Evolutionary conservation across 768 basidiomycete species (phyloP).

Genomic region (Artomyces pyxidatus): DNA sequence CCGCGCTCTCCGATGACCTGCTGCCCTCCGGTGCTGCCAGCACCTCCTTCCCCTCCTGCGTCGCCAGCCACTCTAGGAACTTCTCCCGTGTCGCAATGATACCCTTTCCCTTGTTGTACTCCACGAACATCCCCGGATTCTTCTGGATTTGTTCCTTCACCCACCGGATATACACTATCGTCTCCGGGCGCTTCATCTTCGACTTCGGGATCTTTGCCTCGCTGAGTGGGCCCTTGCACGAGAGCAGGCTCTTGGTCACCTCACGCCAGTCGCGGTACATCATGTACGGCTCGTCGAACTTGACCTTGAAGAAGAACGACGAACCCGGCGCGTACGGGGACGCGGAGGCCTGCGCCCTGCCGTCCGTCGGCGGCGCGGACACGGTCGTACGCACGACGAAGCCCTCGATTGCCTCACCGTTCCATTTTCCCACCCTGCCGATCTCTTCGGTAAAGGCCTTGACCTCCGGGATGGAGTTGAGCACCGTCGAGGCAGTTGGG

Average conservation of each 20-base stretch:
- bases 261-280: conserved; percentile 99
- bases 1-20: conserved; percentile 18
- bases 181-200: conserved; percentile 73
- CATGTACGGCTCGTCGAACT: conserved; percentile 98
- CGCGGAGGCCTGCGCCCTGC: conserved; percentile 16
- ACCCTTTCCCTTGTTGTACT: conserved; percentile 64
- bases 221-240: conserved; percentile 25
- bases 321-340: conserved; percentile 72
- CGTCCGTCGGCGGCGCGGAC: conserved; percentile 31
- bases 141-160: conserved; percentile 64
- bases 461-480: conserved; percentile 61
- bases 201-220: conserved; percentile 43
- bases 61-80: conserved; percentile 64
- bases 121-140: conserved; percentile 51
- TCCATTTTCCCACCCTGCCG: conserved; percentile 65
- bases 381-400: conserved; percentile 87
- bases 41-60: conserved; percentile 33
- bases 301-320: conserved; percentile 98
- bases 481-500: conserved; percentile 50
- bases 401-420: conserved; percentile 81
- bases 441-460: conserved; percentile 63
- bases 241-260: conserved; percentile 72
- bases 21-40: conserved; percentile 22
- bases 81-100: conserved; percentile 78
- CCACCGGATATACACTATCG: conserved; percentile 75